Percentiles rank a stretch among this genome's conserved stretches.
These are phyloP conservation scores for Magnusiomyces suaveolens DNA, from an alignment of 1,139 yeast genomes.

Conservation along the genomic window DNA sequence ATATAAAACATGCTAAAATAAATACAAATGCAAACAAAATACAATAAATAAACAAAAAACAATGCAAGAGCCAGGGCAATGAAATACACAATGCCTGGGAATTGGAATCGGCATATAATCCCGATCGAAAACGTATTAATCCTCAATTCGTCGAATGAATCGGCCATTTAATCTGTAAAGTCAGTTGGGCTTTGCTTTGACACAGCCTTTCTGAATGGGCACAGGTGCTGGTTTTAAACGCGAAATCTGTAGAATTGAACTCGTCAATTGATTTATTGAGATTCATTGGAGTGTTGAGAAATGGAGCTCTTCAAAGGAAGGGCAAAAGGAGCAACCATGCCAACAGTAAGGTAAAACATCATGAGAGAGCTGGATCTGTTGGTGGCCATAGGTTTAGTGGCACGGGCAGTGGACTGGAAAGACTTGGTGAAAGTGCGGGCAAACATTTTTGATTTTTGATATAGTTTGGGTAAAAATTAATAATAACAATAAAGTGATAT, in stretches of 20 bases:
- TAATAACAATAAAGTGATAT: too few species aligned
- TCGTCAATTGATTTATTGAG: background rate
- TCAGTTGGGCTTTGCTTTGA: too few species aligned
- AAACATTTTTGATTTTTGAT: background rate
- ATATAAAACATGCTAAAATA: too few species aligned
- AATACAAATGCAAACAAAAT: background rate
- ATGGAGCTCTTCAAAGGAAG: slow-evolving; percentile 12
- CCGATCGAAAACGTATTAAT: too few species aligned
- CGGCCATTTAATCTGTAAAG: too few species aligned
- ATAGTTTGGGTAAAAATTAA: background rate
- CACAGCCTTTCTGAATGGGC: too few species aligned
- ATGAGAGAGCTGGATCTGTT: slow-evolving; percentile 8
- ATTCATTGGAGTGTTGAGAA: background rate
- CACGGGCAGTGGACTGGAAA: slow-evolving; percentile 2
- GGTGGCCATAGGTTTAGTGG: slow-evolving; percentile 1
- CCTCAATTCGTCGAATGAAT: too few species aligned
- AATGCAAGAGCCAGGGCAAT: background rate
- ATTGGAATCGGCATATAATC: too few species aligned
- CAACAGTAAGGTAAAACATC: slow-evolving; percentile 11
- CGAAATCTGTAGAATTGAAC: too few species aligned
- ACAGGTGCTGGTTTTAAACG: too few species aligned
- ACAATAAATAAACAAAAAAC: background rate
- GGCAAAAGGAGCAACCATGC: slow-evolving; percentile 13
- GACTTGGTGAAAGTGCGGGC: slow-evolving; percentile 4
- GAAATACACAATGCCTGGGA: too few species aligned